phyloP scores from a whole-genome alignment of 257 asterid species.

The Solanum chmielewskii region DNA sequence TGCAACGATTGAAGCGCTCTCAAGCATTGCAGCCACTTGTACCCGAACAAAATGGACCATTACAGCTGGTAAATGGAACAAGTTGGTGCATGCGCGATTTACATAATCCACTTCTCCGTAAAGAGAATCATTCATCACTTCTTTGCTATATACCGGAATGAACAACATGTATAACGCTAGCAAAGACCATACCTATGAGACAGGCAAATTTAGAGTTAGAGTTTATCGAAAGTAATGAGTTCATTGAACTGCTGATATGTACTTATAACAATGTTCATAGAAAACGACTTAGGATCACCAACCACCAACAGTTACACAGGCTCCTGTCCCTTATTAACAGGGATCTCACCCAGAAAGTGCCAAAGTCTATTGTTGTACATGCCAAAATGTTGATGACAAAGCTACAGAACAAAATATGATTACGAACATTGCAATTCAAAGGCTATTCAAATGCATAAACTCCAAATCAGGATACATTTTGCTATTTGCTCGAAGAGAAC shows the following conservation, averaged over 20 bases:
- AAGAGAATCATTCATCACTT: neutral
- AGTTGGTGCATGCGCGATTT: neutral
- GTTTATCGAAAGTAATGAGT: neutral
- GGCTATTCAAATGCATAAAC: neutral
- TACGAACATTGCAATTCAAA: neutral
- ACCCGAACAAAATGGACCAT: neutral
- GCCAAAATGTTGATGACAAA: neutral
- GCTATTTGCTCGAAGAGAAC: neutral
- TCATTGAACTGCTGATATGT: neutral
- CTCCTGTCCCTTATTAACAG: neutral
- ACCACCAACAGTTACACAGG: neutral
- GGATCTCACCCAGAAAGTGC: neutral
- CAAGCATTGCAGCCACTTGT: neutral
- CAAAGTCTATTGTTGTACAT: neutral
- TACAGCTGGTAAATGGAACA: neutral
- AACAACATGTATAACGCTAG: neutral
- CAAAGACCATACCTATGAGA: neutral
- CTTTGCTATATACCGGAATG: neutral
- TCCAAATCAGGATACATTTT: neutral
- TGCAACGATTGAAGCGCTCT: too few species aligned
- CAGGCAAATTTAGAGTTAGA: neutral
- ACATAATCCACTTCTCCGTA: neutral
- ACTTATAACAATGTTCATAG: neutral
- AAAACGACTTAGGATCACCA: neutral
- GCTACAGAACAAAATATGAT: neutral